Evolutionary conservation across 257 asterid species (phyloP).

Genomic region (Knoxia roxburghii): DNA sequence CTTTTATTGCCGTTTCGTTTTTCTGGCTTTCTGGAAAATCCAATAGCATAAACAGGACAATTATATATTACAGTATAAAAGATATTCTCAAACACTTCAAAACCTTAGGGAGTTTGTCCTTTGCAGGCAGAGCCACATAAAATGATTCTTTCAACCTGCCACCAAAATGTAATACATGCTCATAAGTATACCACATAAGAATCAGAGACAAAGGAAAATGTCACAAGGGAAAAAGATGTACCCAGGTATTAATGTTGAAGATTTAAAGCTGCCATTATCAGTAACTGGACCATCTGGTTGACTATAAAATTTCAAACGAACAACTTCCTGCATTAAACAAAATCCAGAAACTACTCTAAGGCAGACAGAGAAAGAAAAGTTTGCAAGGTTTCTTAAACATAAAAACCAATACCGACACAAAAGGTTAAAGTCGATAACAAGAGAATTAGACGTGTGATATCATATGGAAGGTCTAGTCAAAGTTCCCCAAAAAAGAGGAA

Average conservation of each 20-base stretch:
- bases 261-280: conserved; percentile 64
- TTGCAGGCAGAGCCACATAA: conserved; percentile 82
- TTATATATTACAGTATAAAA: not conserved
- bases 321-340: conserved; percentile 43
- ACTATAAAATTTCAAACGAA: conserved; percentile 69
- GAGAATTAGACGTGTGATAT: not conserved
- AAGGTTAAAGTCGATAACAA: not conserved
- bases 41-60: not conserved
- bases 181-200: not conserved
- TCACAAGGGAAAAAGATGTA: conserved; percentile 19
- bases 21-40: not conserved
- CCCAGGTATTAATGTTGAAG: conserved; percentile 88
- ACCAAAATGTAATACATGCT: conserved; percentile 21
- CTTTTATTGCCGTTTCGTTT: not conserved
- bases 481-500: not conserved
- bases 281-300: conserved; percentile 94
- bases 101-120: conserved; percentile 96
- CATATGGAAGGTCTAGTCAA: not conserved
- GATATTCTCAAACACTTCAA: conserved; percentile 10
- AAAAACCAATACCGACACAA: not conserved
- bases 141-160: conserved; percentile 75
- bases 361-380: not conserved
- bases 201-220: conserved; percentile 7
- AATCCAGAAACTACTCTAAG: conserved; percentile 8
- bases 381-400: not conserved